Conservation (phyloP, 148 eudicot species). For the Heliamphora exappendiculata region DNA sequence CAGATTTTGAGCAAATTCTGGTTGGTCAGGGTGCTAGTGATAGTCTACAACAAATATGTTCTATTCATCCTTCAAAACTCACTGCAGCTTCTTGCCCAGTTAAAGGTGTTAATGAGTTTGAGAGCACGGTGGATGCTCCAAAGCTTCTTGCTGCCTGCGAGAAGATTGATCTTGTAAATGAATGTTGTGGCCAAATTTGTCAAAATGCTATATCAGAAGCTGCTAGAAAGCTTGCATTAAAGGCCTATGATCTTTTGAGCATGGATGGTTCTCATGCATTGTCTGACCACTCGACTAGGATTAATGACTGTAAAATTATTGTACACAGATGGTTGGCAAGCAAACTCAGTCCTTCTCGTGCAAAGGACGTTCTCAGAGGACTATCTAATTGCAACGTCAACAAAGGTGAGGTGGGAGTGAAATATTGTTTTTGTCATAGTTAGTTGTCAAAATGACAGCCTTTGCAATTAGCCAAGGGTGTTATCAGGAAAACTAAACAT, state of each 20-base stretch:
- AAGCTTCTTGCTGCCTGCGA: conserved; percentile 60
- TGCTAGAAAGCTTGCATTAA: conserved; percentile 58
- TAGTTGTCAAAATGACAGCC: background rate
- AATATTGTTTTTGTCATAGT: background rate
- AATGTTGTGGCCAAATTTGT: conserved; percentile 82
- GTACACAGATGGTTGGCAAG: conserved; percentile 87
- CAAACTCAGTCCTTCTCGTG: conserved; percentile 58
- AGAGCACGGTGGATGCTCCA: conserved; percentile 52
- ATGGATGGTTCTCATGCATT: conserved; percentile 22
- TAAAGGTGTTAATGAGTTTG: conserved; percentile 61
- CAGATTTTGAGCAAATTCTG: conserved; percentile 70
- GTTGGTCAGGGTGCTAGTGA: conserved; percentile 72
- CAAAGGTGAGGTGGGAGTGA: conserved; percentile 48
- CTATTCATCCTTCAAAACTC: conserved; percentile 60
- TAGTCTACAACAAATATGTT: conserved; percentile 58
- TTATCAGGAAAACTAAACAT: background rate
- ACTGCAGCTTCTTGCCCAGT: conserved; percentile 89
- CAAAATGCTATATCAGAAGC: conserved; percentile 85
- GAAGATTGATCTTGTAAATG: conserved; percentile 77
- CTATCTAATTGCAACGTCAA: conserved; percentile 83
- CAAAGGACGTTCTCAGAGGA: conserved; percentile 82
- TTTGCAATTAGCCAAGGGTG: background rate
- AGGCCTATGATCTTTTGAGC: conserved; percentile 37
- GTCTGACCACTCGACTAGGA: conserved; percentile 46
- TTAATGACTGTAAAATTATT: conserved; percentile 63